Conservation (phyloP, 2,329 filamentous ascomycete genomes). For the Daldinia sp. region DNA sequence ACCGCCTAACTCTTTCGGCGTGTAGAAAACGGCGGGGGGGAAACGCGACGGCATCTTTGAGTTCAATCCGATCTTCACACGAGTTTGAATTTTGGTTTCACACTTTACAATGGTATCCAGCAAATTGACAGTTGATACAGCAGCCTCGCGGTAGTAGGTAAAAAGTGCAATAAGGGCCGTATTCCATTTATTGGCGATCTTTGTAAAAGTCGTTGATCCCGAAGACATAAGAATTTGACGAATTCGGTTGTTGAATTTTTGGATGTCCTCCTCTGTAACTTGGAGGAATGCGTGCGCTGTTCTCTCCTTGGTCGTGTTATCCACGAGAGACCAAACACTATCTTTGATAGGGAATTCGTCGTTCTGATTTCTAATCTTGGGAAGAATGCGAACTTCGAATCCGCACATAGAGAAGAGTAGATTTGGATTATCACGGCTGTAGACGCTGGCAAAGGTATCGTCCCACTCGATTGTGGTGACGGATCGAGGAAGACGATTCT, state of each 20-base stretch:
- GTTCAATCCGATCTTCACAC: slow-evolving; percentile 98
- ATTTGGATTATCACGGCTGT: slow-evolving; percentile 97
- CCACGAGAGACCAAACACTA: slow-evolving; percentile 96
- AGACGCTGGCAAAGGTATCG: slow-evolving; percentile 97
- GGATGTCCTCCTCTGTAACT: slow-evolving; percentile 96
- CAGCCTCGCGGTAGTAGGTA: slow-evolving; percentile 97
- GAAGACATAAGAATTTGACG: slow-evolving; percentile 99
- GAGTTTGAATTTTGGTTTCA: slow-evolving; percentile 98
- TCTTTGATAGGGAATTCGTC: slow-evolving; percentile 98
- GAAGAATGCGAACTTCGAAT: slow-evolving; percentile 95
- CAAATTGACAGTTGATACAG: slow-evolving; percentile 91
- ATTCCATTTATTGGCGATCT: slow-evolving; percentile 99
- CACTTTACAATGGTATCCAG: slow-evolving; percentile 99
- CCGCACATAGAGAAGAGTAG: slow-evolving; percentile 97
- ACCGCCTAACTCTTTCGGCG: slow-evolving; percentile 95
- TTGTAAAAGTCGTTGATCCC: slow-evolving; percentile 98
- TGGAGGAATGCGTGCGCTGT: slow-evolving; percentile 98
- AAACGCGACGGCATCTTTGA: slow-evolving; percentile 99
- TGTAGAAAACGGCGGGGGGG: slow-evolving; percentile 98
- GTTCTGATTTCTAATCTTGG: slow-evolving; percentile 92
- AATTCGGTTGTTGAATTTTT: slow-evolving; percentile 99
- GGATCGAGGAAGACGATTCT: slow-evolving; percentile 93
- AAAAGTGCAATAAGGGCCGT: slow-evolving; percentile 96
- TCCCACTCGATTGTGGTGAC: slow-evolving; percentile 99
- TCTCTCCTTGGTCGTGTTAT: slow-evolving; percentile 95